Conservation (phyloP, 106 monocot species). For the Vanilla planifolia region DNA sequence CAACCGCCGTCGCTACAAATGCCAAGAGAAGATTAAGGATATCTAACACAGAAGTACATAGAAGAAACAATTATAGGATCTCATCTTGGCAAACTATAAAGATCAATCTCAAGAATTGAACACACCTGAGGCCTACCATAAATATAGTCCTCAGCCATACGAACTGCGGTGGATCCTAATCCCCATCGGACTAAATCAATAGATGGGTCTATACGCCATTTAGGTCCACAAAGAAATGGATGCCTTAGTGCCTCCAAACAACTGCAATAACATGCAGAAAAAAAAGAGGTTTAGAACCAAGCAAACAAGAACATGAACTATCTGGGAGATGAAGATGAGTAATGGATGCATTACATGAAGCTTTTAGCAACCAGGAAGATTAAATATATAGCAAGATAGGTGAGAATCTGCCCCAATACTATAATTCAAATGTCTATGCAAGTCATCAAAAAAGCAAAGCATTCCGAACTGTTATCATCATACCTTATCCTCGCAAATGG, state of each 20-base stretch:
- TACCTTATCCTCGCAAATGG: slow-evolving; percentile 87
- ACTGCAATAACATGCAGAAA: slow-evolving; percentile 34
- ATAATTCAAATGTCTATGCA: neutral
- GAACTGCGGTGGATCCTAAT: slow-evolving; percentile 80
- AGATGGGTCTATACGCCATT: slow-evolving; percentile 83
- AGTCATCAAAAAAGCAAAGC: no score
- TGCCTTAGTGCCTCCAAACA: slow-evolving; percentile 87
- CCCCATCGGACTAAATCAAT: slow-evolving; percentile 83
- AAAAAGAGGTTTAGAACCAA: neutral
- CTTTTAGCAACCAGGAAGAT: neutral
- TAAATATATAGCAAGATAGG: neutral
- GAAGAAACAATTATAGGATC: neutral
- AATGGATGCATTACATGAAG: neutral
- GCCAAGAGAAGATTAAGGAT: neutral
- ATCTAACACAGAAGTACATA: neutral
- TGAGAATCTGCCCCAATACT: neutral
- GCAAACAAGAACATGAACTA: neutral
- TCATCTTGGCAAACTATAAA: neutral
- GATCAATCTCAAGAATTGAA: neutral
- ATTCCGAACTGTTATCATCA: no score
- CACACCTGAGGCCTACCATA: slow-evolving; percentile 69
- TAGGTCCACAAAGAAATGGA: slow-evolving; percentile 95
- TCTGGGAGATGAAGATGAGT: neutral
- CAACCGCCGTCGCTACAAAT: slow-evolving; percentile 56
- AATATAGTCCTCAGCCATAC: slow-evolving; percentile 95